Percentiles rank a stretch among this genome's conserved stretches.
phyloP scores from a whole-genome alignment of 371 early-diverging fungal genomes.

The Lichtheimia ornata region DNA sequence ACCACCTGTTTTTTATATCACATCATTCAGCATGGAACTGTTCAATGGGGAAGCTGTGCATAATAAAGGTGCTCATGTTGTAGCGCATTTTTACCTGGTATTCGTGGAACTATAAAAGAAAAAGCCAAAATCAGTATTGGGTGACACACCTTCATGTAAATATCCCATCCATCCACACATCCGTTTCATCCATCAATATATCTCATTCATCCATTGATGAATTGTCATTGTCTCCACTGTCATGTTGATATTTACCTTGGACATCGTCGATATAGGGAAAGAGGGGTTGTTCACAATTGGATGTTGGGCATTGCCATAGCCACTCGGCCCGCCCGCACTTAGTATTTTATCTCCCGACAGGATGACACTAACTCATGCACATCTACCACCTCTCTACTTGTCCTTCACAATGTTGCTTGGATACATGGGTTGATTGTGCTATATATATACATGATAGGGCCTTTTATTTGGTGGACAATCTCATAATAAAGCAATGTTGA shows the following conservation, averaged over 20 bases:
- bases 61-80: not conserved
- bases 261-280: slow-evolving; percentile 3
- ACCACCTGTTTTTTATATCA: slow-evolving; percentile 64
- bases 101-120: slow-evolving; percentile 60
- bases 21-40: not conserved
- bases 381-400: too few relatives aligned
- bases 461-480: too few relatives aligned
- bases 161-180: slow-evolving; percentile 9
- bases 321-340: too few relatives aligned
- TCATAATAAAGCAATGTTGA: too few relatives aligned
- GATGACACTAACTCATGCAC: too few relatives aligned
- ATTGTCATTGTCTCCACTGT: not conserved
- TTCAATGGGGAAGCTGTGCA: not conserved
- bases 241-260: not conserved
- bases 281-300: not conserved
- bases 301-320: too few relatives aligned
- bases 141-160: slow-evolving; percentile 1
- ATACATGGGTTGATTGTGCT: too few relatives aligned
- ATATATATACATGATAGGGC: too few relatives aligned
- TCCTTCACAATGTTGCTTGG: too few relatives aligned
- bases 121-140: slow-evolving; percentile 7
- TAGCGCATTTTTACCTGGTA: slow-evolving; percentile 47
- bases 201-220: not conserved
- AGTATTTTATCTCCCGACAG: too few relatives aligned
- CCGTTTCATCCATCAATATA: slow-evolving; percentile 5